phyloP scores from a whole-genome alignment of 1,284 basidiomycete genomes.

The Xanthoconium separans region DNA sequence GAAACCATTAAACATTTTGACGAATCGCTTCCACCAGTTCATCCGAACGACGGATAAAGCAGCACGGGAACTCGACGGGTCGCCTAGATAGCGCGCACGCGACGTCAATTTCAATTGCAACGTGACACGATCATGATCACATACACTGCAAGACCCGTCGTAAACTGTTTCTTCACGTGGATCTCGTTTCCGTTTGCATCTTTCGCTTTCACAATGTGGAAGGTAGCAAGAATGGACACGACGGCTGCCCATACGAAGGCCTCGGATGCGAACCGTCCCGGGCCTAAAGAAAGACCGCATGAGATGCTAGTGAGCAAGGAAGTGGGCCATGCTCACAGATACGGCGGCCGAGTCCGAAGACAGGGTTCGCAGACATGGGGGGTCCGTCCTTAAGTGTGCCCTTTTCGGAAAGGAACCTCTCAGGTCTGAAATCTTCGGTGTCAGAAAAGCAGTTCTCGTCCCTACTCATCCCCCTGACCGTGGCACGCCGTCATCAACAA shows the following conservation, averaged over 20 bases:
- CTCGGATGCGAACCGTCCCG: slow-evolving; percentile 27
- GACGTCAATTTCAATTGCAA: not conserved
- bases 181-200: slow-evolving; percentile 35
- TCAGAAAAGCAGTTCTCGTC: slow-evolving; percentile 18
- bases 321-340: slow-evolving; percentile 24
- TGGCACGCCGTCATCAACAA: not conserved
- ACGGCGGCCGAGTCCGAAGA: slow-evolving; percentile 43
- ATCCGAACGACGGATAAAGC: slow-evolving; percentile 20
- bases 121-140: slow-evolving; percentile 6
- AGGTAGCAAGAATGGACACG: slow-evolving; percentile 38
- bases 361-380: slow-evolving; percentile 34
- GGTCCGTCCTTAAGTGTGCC: slow-evolving; percentile 24
- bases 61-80: slow-evolving; percentile 24
- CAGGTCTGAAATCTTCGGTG: slow-evolving; percentile 23
- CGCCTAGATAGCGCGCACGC: slow-evolving; percentile 7
- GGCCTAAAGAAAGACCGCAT: slow-evolving; percentile 15
- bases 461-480: slow-evolving; percentile 34
- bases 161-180: slow-evolving; percentile 33
- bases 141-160: slow-evolving; percentile 33
- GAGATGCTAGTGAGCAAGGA: slow-evolving; percentile 1
- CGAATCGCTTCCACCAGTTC: slow-evolving; percentile 14
- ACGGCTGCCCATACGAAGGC: slow-evolving; percentile 22
- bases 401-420: slow-evolving; percentile 19
- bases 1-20: not conserved
- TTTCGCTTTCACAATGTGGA: slow-evolving; percentile 37